These are phyloP conservation scores for Vitis rotundifolia DNA, from an alignment of 164 flowering plant species.

Conservation along the genomic window DNA sequence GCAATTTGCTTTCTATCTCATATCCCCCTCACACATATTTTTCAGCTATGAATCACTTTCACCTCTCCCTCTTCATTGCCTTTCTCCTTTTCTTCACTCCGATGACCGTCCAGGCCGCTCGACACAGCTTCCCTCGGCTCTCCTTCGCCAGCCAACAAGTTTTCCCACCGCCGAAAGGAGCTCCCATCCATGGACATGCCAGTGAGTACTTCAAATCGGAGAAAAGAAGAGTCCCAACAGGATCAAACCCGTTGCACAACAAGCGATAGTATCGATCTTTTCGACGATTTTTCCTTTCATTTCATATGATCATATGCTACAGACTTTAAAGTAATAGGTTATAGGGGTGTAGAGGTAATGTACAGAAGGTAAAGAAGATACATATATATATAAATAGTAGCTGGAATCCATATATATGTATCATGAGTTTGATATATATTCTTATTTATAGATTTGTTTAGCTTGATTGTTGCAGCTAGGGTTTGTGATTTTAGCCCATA, in stretches of 20 bases:
- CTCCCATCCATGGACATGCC: conserved; percentile 7
- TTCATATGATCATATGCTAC: neutral
- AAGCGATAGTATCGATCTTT: conserved; percentile 16
- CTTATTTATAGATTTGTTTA: too few relatives aligned
- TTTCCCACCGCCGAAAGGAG: conserved; percentile 3
- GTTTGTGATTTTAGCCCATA: too few relatives aligned
- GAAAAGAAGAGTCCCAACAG: conserved; percentile 53
- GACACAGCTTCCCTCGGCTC: conserved; percentile 6
- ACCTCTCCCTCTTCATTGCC: conserved; percentile 15
- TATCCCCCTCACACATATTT: conserved; percentile 8
- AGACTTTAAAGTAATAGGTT: neutral
- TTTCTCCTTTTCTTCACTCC: conserved; percentile 21
- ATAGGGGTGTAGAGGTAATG: conserved; percentile 6
- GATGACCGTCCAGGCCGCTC: conserved; percentile 3
- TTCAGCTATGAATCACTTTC: conserved; percentile 32
- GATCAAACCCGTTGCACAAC: conserved; percentile 61
- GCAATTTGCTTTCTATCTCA: conserved; percentile 1
- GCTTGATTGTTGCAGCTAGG: too few relatives aligned
- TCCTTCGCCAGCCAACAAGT: conserved; percentile 11
- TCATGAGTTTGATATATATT: too few relatives aligned
- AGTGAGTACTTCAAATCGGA: conserved; percentile 23
- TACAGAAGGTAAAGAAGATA: conserved; percentile 13
- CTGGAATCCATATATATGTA: neutral
- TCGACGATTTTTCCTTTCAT: neutral
- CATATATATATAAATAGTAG: neutral